Base-by-base conservation (phyloP, 139 green algal species). In the Nannochloris sp. region DNA sequence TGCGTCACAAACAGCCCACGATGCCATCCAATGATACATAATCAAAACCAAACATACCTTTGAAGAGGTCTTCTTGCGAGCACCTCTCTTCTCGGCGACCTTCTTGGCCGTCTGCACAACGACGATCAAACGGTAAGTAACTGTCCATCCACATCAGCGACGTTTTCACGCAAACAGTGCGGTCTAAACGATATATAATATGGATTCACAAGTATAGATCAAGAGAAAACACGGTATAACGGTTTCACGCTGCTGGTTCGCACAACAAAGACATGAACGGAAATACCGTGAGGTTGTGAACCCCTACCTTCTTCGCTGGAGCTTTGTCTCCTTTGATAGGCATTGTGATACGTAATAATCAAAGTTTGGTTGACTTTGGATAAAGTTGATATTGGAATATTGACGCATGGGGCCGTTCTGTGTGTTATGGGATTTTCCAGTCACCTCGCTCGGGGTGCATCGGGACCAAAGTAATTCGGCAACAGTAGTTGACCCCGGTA, bases 51-150 rank as follows among this genome's bases (percentile, higher is more conserved):
- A 57, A 3, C 33, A 31, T 20, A 77, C 70, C 70, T 77, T 77
- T 36, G 56, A 57, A 23, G 53, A 49, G 28, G 59, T 30, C 70
- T 77, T 77, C 49, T 68, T 68, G 31, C 62, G 46, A 8, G 69
- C 40, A 36, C 63, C 58, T 46, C 70, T 56, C 70, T 77, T 77
- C 70, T 77, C 70, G 14, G 70, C 70, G 6, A 75, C 70, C 70
- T 77, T 77, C 64, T 77, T 77, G 59, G 70, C 70, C 13, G 70
- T 77, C 64, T 59, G 23, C 46, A 53, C 16, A 53, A 53, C n/a
- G 46, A 28, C 46, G n/a, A 53, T 23, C 16, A 53, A 20, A 53
- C 46, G n/a, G 46, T 20, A 11, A 53, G 46, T 53, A 53, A 53
- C 33, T 40, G 33, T 40, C 33, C 6, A 40, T 40, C 33, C 33